These are phyloP conservation scores for Wallacemonas sp. DNA, from an alignment of 208 protist genomes.

Conservation along the genomic window DNA sequence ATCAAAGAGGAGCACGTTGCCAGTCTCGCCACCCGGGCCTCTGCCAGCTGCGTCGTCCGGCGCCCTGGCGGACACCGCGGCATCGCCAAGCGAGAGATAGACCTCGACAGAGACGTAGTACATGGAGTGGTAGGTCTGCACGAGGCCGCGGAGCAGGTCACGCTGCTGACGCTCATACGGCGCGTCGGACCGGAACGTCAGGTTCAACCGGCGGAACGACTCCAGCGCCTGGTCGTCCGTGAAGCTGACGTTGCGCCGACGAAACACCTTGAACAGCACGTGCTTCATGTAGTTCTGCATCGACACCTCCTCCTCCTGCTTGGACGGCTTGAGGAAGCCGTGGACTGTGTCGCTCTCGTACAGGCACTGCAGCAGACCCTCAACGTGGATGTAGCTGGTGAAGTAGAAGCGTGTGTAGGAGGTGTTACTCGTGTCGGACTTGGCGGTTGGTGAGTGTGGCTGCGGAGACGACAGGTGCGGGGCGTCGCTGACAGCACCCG, in stretches of 20 bases:
- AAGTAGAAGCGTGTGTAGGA: conserved; percentile 53
- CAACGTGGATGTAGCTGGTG: conserved; percentile 48
- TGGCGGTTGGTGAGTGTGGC: conserved; percentile 7
- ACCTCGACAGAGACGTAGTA: conserved; percentile 63
- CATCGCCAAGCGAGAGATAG: conserved; percentile 53
- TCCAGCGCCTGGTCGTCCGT: conserved; percentile 33
- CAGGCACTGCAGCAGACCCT: conserved; percentile 52
- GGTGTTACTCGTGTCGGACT: neutral
- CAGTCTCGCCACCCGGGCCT: neutral
- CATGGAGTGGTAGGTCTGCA: conserved; percentile 46
- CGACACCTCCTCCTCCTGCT: conserved; percentile 50
- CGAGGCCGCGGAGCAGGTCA: conserved; percentile 30
- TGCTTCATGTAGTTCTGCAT: conserved; percentile 64
- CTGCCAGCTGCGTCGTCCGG: neutral
- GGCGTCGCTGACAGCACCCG: conserved; percentile 9
- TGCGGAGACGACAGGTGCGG: no score
- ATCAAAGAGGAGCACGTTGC: conserved; percentile 4
- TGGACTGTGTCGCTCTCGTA: conserved; percentile 45
- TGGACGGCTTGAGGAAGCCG: conserved; percentile 37
- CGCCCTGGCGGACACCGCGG: conserved; percentile 19
- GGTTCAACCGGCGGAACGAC: conserved; percentile 35
- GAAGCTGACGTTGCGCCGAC: conserved; percentile 48
- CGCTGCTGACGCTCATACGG: conserved; percentile 47
- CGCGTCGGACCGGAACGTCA: conserved; percentile 46
- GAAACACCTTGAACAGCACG: conserved; percentile 63